A percentile compares a stretch with the other conserved stretches of the same genome.
Evolutionary conservation across 148 eudicot genomes (phyloP).

Genomic region (Fagopyrum esculentum): DNA sequence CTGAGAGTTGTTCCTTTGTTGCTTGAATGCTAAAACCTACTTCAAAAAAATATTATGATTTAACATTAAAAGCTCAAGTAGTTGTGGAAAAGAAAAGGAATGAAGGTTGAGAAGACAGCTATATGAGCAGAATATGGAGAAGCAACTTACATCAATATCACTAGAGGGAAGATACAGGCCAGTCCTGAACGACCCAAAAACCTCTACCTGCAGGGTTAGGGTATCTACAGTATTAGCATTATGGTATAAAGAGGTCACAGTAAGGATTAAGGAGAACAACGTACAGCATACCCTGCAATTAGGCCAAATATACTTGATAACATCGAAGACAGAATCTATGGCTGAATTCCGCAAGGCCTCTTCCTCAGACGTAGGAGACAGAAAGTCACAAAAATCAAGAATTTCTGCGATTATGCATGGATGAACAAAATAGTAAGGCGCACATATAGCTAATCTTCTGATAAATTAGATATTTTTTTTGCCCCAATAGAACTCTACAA

Average conservation of each 20-base stretch:
- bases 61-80: background rate
- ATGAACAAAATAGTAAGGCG: background rate
- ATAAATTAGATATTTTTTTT: too few relatives aligned
- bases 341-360: conserved; percentile 60
- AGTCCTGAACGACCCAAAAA: conserved; percentile 94
- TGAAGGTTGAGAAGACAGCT: background rate
- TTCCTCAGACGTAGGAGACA: conserved; percentile 90
- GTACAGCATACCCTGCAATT: conserved; percentile 48
- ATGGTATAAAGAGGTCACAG: background rate
- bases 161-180: conserved; percentile 95
- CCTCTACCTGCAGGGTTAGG: conserved; percentile 57
- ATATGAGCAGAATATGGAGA: background rate
- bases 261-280: background rate
- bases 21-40: background rate
- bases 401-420: conserved; percentile 46
- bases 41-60: background rate
- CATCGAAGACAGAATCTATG: conserved; percentile 61
- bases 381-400: conserved; percentile 88
- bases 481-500: too few relatives aligned
- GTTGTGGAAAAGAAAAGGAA: background rate
- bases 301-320: conserved; percentile 90
- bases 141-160: conserved; percentile 80
- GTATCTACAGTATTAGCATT: background rate
- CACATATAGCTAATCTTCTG: too few relatives aligned
- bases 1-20: background rate